Evolutionary conservation across 2,329 filamentous ascomycete species (phyloP).

Genomic region (Colletotrichum neosansevieriae): DNA sequence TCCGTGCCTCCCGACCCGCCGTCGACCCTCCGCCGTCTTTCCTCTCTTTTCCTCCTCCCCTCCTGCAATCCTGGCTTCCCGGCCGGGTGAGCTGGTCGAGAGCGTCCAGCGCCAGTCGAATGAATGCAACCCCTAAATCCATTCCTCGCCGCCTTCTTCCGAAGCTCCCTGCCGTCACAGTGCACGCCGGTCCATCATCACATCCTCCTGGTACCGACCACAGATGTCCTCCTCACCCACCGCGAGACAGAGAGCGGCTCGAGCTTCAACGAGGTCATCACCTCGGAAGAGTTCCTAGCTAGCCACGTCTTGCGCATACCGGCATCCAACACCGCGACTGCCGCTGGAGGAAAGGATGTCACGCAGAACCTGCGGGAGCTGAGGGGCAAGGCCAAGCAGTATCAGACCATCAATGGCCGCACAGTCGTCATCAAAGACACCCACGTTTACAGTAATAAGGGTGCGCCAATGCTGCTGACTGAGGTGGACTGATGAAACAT

Average conservation of each 20-base stretch:
- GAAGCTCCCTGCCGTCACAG: slow-evolving; percentile 91
- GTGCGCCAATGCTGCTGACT: slow-evolving; percentile 57
- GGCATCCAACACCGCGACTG: slow-evolving; percentile 54
- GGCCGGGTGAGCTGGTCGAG: slow-evolving; percentile 39
- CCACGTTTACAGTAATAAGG: slow-evolving; percentile 95
- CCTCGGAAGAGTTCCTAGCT: slow-evolving; percentile 92
- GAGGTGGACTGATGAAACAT: not conserved
- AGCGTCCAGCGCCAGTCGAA: slow-evolving; percentile 41
- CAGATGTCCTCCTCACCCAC: slow-evolving; percentile 88
- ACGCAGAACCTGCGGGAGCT: slow-evolving; percentile 81
- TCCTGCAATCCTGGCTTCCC: slow-evolving; percentile 40
- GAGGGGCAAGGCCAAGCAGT: slow-evolving; percentile 93
- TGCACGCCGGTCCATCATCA: slow-evolving; percentile 93
- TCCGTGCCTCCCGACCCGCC: slow-evolving; percentile 3
- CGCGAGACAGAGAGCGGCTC: slow-evolving; percentile 88
- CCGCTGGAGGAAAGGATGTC: slow-evolving; percentile 67
- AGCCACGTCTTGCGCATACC: slow-evolving; percentile 96
- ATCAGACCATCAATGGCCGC: slow-evolving; percentile 90
- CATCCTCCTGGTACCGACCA: slow-evolving; percentile 92
- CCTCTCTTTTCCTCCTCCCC: slow-evolving; percentile 17
- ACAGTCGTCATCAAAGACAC: slow-evolving; percentile 96
- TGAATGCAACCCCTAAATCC: slow-evolving; percentile 97
- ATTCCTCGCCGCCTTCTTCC: slow-evolving; percentile 98
- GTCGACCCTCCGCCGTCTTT: slow-evolving; percentile 8
- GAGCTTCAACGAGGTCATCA: slow-evolving; percentile 82